Base-by-base conservation (phyloP, 129 eudicot genomes). In the Pulicaria dysenterica region DNA sequence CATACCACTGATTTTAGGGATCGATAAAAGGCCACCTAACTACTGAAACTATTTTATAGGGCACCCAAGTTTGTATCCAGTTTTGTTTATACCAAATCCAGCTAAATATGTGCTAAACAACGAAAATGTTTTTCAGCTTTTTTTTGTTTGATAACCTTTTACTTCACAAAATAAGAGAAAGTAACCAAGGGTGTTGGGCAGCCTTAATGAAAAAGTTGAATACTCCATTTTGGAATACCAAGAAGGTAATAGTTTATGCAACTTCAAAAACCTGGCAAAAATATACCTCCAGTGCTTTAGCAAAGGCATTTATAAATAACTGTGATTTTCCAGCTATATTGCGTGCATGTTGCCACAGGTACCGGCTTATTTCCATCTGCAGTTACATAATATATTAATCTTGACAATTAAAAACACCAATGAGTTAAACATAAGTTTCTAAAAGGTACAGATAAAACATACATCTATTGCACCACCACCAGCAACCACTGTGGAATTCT, bases 401-500 rank as follows among this genome's bases (percentile, higher is more conserved):
- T 57, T 50, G 40, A 50, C 56, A 9, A 14, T 13, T 8, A 69
- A n/a, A 3, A 36, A 47, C 59, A 47, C 6, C 57, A 61, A 36
- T 47, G 41, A 56, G n/a, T 12, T 40, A 40, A 0, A 34, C 47
- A 14, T 58, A 7, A 70, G 3, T 0, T 47, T n/a, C 40, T 12
- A 3, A n/a, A 58, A 63, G 36, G 24, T 53, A 63, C 4, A 16
- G 48, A 70, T 4, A 70, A 51, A 64, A 58, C 85, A 44, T 86
- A 90, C 99, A 85, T 95, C 99, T 34, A 95, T 95, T n/a, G 98
- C 96, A 74, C 98, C 98, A 4, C 99, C 99, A 64, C 99, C 99
- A 83, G 99, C 86, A 79, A 95, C 99, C 42, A 95, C 96, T 7
- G 97, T 95, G 10, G 99, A 95, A 77, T 95, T 95, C 78, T 90